Evolutionary conservation across 257 asterid species (phyloP), one percentile per base, ranked within the genome.

Genomic region (Plantago ovata): DNA sequence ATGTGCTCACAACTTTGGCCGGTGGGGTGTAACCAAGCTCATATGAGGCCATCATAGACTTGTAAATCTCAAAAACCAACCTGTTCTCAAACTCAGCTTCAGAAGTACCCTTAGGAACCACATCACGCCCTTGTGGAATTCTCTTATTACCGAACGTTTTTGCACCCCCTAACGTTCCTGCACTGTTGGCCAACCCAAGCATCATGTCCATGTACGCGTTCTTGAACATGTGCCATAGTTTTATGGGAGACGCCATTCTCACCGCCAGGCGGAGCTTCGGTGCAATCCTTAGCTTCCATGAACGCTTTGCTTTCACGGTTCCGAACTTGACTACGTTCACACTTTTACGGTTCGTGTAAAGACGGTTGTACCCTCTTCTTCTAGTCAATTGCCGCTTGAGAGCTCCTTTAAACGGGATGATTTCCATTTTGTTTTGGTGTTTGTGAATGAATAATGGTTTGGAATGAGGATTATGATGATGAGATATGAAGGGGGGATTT

Each of bases 11-110:
- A 28, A 28, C 36, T 20, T 9, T 28, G 7, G 56, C 3, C 21
- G 36, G 33, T 40, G 38, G 20, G 2, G 51, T 57, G 64, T 75
- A 76, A 51, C 82, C 80, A 64, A 82, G 68, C 47, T 81, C 89
- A 32, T 42, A 56, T 13, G 89, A 71, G 56, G 76, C 42, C 55
- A 69, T 73, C 77, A 79, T 67, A 41, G 81, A 70, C 53, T 82
- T 82, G 43, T 76, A 78, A 1, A 82, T 82, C 83, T 82, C 89
- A 16, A 71, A 67, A 20, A 82, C 50, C 42, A 82, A 75, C 61
- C 89, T 66, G 49, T 79, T 82, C 11, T 82, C 85, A 24, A 82
- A 79, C 56, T 82, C 85, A 1, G 58, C 45, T 15, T 59, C 72
- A 0, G 84, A 61, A 28, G 67, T 72, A n/a, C 42, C 45, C 64